These are phyloP conservation scores for Alternaria burnsii DNA, from an alignment of 2,329 filamentous ascomycete genomes.

Conservation along the genomic window DNA sequence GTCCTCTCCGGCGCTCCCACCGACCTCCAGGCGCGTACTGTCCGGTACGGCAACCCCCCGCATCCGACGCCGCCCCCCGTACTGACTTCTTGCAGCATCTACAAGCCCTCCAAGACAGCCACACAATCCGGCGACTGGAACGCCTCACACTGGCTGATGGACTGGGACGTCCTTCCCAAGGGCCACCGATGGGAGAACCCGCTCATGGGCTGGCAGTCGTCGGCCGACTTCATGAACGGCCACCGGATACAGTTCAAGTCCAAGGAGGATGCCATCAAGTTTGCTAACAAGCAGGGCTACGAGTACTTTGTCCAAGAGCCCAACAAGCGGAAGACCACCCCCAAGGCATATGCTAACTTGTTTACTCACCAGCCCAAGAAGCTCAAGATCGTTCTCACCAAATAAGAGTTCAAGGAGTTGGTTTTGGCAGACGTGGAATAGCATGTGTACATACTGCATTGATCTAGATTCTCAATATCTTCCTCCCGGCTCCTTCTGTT, in stretches of 20 bases:
- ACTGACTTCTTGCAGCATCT: conserved; percentile 73
- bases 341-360: conserved; percentile 97
- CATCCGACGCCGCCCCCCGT: neutral
- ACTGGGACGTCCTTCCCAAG: conserved; percentile 93
- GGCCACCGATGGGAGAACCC: conserved; percentile 98
- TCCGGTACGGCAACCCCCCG: conserved; percentile 70
- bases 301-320: conserved; percentile 99
- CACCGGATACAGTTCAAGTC: conserved; percentile 87
- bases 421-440: neutral
- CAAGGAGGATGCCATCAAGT: conserved; percentile 93
- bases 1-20: conserved; percentile 90
- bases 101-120: conserved; percentile 88
- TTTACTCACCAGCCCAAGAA: conserved; percentile 86
- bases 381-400: conserved; percentile 81
- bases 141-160: conserved; percentile 90
- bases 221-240: conserved; percentile 93
- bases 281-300: conserved; percentile 98
- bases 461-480: conserved; percentile 14
- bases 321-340: conserved; percentile 82
- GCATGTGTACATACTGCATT: conserved; percentile 42
- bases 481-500: neutral
- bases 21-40: conserved; percentile 91
- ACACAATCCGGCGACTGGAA: conserved; percentile 94
- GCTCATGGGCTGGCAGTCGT: conserved; percentile 98
- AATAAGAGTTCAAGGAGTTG: conserved; percentile 68